These are phyloP conservation scores for Amaranthus cruentus DNA, from an alignment of 148 eudicot genomes.

Conservation along the genomic window DNA sequence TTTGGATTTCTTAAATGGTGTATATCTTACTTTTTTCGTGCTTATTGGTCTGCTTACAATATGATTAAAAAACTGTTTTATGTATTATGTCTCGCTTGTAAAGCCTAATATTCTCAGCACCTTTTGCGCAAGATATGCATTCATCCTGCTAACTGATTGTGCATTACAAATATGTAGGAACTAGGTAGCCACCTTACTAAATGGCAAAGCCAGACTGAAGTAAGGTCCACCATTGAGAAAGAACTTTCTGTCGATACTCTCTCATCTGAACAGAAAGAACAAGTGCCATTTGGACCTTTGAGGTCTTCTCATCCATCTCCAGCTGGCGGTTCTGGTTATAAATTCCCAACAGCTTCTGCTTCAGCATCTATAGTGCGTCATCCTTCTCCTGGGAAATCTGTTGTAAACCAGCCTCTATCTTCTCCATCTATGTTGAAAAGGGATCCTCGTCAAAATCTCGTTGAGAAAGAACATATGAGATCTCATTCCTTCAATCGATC, in stretches of 20 bases:
- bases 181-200: constrained; percentile 29
- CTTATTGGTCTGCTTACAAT: neutral
- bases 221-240: constrained; percentile 43
- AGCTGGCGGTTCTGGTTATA: constrained; percentile 22
- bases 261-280: constrained; percentile 41
- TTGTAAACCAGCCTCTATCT: constrained; percentile 37
- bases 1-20: neutral
- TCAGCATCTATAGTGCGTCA: constrained; percentile 38
- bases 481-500: constrained; percentile 31
- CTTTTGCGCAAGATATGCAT: neutral
- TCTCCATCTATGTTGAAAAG: constrained; percentile 36
- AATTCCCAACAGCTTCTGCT: constrained; percentile 20
- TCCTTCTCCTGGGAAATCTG: constrained; percentile 36
- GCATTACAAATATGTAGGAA: constrained; percentile 41
- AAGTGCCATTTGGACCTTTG: constrained; percentile 36
- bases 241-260: constrained; percentile 46
- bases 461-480: constrained; percentile 40
- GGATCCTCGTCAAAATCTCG: constrained; percentile 41
- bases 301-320: constrained; percentile 31
- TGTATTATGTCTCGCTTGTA: neutral
- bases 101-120: neutral
- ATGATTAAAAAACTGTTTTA: neutral
- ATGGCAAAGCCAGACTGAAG: constrained; percentile 35
- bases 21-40: neutral
- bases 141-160: constrained; percentile 10